Base-by-base conservation (phyloP, 257 asterid species). In the Verbena officinalis region DNA sequence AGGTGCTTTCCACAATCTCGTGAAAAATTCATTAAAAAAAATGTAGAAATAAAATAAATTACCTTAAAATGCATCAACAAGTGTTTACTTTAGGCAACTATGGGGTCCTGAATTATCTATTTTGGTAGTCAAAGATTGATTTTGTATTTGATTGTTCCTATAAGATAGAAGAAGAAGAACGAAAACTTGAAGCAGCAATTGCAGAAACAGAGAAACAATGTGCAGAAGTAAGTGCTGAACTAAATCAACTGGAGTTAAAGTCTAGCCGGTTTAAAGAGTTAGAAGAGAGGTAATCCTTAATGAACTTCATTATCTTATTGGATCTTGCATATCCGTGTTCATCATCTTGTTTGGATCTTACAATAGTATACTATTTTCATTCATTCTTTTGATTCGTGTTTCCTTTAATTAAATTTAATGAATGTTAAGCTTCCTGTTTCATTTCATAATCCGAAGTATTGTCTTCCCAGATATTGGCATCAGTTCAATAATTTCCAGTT, bases 121-220 rank as follows among this genome's bases (percentile, higher is more conserved):
- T 23, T 44, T 13, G 60, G 64, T 46, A 63, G 36, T 16, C 21
- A 40, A 62, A 34, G 50, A 55, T 48, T 69, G 71, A 74, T 64
- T 53, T 1, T 55, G 9, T 69, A 13, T 65, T 57, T 75, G 69
- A 31, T 58, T 75, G 54, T 53, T n/a, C 67, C 51, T 73, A 52
- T 49, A 71, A 93, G 99, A 90, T 94, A 77, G 97, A 88, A 84
- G 99, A 90, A 73, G 99, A 88, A 75, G 99, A 94, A 72, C 74
- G 87, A 31, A 88, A 90, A 77, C 97, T 94, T 67, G 97, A 90
- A 86, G 95, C 99, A 51, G 97, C 95, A 55, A 94, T 94, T 76
- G 77, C 78, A 38, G 99, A 90, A 83, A 90, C 97, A 67, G 99
- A 94, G 82, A 90, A 86, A 80, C 96, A 87, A 75, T 83, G 90